phyloP scores from a whole-genome alignment of 257 asterid species.

The Osmanthus fragrans region DNA sequence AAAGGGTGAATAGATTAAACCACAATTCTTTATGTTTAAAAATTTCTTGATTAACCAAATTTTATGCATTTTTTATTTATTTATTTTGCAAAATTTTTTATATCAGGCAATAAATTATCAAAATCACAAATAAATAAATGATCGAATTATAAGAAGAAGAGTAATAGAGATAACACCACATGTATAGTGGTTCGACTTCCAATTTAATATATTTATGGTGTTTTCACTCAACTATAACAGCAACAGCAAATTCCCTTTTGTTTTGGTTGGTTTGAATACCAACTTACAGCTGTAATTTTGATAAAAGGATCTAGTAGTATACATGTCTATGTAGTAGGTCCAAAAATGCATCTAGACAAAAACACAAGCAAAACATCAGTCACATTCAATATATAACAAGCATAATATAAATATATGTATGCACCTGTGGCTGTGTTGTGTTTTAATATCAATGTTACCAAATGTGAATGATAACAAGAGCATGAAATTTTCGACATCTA shows the following conservation, averaged over 20 bases:
- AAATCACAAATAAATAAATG: too few relatives aligned
- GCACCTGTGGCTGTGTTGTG: neutral
- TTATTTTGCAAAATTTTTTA: too few relatives aligned
- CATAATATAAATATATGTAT: too few relatives aligned
- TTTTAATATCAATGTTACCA: too few relatives aligned
- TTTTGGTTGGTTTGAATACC: neutral
- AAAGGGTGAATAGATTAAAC: neutral
- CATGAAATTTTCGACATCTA: too few relatives aligned
- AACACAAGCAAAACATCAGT: neutral
- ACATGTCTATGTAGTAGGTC: neutral
- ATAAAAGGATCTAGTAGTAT: neutral
- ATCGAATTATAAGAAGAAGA: neutral
- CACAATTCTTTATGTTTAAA: neutral
- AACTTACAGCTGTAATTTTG: neutral
- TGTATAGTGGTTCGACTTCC: neutral
- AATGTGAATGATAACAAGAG: neutral
- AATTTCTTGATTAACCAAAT: neutral
- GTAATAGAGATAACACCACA: neutral
- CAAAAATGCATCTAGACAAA: neutral
- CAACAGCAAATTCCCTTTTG: too few relatives aligned
- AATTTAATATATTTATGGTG: neutral
- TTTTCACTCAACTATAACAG: neutral
- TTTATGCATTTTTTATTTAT: too few relatives aligned
- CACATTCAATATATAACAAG: neutral
- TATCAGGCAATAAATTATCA: neutral